Conservation (phyloP, 2,329 filamentous ascomycete genomes). For the Aphanocladium album region DNA sequence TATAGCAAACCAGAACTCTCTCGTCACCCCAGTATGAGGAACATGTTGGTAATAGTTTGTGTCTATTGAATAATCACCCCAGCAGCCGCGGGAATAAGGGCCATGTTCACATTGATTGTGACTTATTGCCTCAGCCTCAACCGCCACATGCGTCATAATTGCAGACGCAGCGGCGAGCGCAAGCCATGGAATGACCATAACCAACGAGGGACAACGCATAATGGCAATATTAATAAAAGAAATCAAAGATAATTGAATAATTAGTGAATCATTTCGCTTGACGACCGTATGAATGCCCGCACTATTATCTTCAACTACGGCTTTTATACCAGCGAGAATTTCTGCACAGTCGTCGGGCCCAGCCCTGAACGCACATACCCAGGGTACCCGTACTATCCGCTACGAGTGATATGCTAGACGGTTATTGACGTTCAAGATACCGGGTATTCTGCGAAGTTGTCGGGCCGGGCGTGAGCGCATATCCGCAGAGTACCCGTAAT, state of each 20-base stretch:
- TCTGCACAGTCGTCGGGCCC: neutral
- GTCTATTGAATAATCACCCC: slow-evolving; percentile 45
- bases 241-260: neutral
- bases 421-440: neutral
- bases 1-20: slow-evolving; percentile 45
- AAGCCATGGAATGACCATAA: neutral
- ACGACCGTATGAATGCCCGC: no score
- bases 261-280: neutral
- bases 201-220: neutral
- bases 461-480: no score
- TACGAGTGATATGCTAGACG: neutral
- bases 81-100: slow-evolving; percentile 16
- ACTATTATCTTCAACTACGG: no score
- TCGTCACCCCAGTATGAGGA: slow-evolving; percentile 44
- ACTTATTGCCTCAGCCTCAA: neutral
- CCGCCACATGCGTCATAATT: neutral
- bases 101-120: neutral
- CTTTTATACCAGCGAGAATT: no score
- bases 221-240: neutral
- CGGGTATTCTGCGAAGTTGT: neutral
- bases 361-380: neutral
- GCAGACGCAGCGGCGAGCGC: neutral
- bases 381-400: neutral
- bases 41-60: slow-evolving; percentile 39
- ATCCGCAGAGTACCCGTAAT: neutral